phyloP scores from a whole-genome alignment of 768 basidiomycete species.

The Suillus alpinus region DNA sequence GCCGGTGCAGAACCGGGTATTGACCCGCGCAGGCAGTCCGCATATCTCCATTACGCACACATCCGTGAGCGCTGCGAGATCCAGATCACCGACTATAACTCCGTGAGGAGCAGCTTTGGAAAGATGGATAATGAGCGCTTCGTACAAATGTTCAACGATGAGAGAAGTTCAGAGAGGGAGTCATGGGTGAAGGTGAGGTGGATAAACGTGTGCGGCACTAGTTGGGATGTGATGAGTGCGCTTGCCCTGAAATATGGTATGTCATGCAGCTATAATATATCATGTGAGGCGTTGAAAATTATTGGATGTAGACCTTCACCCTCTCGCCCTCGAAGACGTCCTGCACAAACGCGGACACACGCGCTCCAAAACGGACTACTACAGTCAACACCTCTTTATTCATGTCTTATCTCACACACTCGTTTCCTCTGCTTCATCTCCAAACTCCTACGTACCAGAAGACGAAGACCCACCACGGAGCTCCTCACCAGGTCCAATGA shows the following conservation, averaged over 20 bases:
- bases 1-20: conserved; percentile 72
- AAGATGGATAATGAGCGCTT: conserved; percentile 63
- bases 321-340: conserved; percentile 69
- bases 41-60: conserved; percentile 53
- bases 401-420: conserved; percentile 66
- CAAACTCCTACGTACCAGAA: conserved; percentile 11
- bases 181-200: conserved; percentile 70
- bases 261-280: conserved; percentile 25
- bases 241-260: conserved; percentile 63
- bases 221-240: conserved; percentile 73
- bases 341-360: conserved; percentile 52
- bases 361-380: conserved; percentile 72
- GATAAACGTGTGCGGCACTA: conserved; percentile 68
- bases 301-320: conserved; percentile 53
- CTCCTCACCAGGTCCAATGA: conserved; percentile 27
- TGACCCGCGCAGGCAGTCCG: conserved; percentile 60
- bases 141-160: conserved; percentile 49
- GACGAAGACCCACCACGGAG: conserved; percentile 21
- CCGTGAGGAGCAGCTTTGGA: conserved; percentile 49
- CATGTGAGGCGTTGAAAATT: conserved; percentile 9
- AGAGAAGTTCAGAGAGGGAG: conserved; percentile 43
- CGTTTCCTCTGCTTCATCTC: conserved; percentile 7
- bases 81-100: conserved; percentile 65
- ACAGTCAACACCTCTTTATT: conserved; percentile 66
- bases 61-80: conserved; percentile 62